Conservation (phyloP, 306 rosid species). For the Mimosa pudica region DNA sequence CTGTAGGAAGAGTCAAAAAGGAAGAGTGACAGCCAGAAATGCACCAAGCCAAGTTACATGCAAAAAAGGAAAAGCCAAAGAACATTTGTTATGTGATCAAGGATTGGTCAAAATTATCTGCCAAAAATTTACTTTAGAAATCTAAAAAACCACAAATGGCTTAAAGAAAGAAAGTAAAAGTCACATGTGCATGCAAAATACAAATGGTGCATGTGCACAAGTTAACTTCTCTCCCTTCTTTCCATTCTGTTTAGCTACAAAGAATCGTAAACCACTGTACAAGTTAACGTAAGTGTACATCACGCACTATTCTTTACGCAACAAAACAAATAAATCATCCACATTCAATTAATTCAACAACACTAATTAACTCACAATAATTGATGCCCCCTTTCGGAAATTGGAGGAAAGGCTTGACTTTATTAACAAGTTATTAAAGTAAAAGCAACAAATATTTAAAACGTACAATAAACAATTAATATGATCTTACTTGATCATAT, state of each 20-base stretch:
- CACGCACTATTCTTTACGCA: slow-evolving; percentile 27
- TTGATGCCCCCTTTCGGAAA: background rate
- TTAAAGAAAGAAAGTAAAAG: slow-evolving; percentile 32
- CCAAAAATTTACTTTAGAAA: slow-evolving; percentile 25
- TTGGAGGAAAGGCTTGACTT: background rate
- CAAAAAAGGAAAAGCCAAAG: slow-evolving; percentile 40
- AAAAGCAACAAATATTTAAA: no score
- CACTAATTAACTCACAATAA: background rate
- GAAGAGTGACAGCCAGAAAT: slow-evolving; percentile 40
- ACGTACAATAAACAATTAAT: background rate
- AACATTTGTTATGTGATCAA: slow-evolving; percentile 37
- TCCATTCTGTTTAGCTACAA: slow-evolving; percentile 5
- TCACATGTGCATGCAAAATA: slow-evolving; percentile 35
- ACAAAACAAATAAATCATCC: background rate
- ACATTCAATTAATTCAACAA: background rate
- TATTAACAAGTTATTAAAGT: background rate
- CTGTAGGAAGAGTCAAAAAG: slow-evolving; percentile 49
- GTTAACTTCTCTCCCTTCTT: background rate
- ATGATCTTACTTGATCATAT: slow-evolving; percentile 2
- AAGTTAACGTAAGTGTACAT: background rate
- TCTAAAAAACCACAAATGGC: slow-evolving; percentile 15
- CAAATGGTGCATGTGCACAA: slow-evolving; percentile 20
- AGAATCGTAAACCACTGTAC: slow-evolving; percentile 7
- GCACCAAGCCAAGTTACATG: slow-evolving; percentile 55
- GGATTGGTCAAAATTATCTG: slow-evolving; percentile 42